Percentiles rank a stretch among this genome's conserved stretches.
Evolutionary conservation across 1,139 yeast genomes (phyloP).

Genomic region (Blastobotrys buckinghamii): DNA sequence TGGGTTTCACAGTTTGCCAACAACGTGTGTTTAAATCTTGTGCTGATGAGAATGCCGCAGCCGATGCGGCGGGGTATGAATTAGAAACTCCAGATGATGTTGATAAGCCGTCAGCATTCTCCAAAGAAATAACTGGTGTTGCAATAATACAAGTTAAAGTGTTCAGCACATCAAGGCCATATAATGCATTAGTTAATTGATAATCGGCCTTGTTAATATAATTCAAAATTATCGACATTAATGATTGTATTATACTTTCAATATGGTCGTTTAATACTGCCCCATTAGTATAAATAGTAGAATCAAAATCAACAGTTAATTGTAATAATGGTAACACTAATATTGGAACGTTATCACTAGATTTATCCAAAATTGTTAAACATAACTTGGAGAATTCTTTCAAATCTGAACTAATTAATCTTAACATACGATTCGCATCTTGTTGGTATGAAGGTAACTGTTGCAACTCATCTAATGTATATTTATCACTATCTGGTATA

Average conservation of each 20-base stretch:
- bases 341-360: background rate
- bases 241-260: background rate
- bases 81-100: too few species aligned
- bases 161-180: background rate
- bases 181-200: background rate
- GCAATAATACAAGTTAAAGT: background rate
- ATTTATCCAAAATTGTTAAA: background rate
- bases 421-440: background rate
- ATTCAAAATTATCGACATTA: background rate
- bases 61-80: background rate
- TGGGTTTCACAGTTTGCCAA: slow-evolving; percentile 15
- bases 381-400: background rate
- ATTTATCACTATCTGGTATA: background rate
- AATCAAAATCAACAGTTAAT: background rate
- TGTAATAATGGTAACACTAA: slow-evolving; percentile 3
- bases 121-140: background rate
- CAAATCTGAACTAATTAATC: background rate
- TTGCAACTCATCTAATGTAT: background rate
- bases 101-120: background rate
- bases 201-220: background rate
- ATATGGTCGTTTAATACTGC: background rate
- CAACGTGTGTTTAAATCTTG: slow-evolving; percentile 7
- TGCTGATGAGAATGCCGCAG: background rate
- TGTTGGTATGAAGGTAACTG: background rate
- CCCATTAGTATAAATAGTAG: background rate